phyloP scores from a whole-genome alignment of 1,284 basidiomycete species.

The Ganoderma meredithae region DNA sequence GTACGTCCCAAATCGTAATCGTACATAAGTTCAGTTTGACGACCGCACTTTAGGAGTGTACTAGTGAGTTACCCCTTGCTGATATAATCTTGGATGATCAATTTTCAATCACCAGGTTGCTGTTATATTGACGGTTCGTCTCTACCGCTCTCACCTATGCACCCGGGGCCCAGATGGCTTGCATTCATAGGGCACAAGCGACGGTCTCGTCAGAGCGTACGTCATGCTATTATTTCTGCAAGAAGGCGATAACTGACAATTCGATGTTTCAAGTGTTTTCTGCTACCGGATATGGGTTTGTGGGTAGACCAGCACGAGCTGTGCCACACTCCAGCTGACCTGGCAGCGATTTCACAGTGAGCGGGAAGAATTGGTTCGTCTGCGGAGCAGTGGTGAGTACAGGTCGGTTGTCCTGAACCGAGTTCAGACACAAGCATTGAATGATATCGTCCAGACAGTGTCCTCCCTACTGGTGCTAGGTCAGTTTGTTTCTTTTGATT shows the following conservation, averaged over 20 bases:
- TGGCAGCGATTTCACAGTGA: neutral
- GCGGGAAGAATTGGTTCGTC: conserved; percentile 6
- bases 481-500: neutral
- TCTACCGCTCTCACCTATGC: neutral
- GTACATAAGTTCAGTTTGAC: neutral
- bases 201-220: conserved; percentile 9
- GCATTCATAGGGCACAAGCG: neutral
- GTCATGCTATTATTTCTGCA: neutral
- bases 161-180: neutral
- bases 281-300: conserved; percentile 22
- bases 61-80: neutral
- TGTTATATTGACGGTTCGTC: neutral
- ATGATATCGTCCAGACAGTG: neutral
- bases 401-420: neutral
- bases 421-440: neutral
- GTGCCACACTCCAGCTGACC: neutral
- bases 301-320: neutral
- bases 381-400: neutral
- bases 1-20: neutral
- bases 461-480: neutral
- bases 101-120: neutral
- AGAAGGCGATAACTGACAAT: neutral
- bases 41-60: neutral
- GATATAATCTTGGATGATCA: neutral
- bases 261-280: conserved; percentile 13